Evolutionary conservation across 805 yeast species (phyloP).

Genomic region (Candida namnaoensis): DNA sequence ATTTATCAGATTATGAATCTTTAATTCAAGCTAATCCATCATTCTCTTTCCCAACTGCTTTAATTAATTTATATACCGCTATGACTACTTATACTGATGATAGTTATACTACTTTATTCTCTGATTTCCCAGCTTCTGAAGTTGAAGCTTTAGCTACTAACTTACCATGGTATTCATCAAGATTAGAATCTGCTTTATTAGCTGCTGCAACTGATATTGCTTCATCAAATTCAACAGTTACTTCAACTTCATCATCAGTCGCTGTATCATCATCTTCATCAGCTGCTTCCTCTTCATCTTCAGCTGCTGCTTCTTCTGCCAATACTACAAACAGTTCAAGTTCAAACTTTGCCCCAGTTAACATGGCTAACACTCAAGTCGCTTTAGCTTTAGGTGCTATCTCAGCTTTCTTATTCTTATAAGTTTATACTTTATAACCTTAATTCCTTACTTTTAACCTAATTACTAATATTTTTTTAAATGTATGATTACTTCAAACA

Average conservation of each 20-base stretch:
- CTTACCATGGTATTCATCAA: constrained; percentile 20
- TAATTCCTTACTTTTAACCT: too few relatives aligned
- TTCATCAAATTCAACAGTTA: constrained; percentile 13
- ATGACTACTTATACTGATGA: constrained; percentile 17
- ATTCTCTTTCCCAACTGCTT: constrained; percentile 13
- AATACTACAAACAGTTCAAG: too few relatives aligned
- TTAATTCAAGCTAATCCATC: constrained; percentile 17
- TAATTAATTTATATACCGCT: constrained; percentile 8
- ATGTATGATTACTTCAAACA: too few relatives aligned
- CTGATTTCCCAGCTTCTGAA: constrained; percentile 9
- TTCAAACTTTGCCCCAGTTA: too few relatives aligned
- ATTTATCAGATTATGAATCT: not conserved
- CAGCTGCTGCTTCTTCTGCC: not conserved
- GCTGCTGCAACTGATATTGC: constrained; percentile 21
- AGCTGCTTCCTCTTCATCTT: not conserved
- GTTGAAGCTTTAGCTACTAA: constrained; percentile 8
- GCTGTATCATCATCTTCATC: not conserved
- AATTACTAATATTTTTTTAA: too few relatives aligned
- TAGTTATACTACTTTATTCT: constrained; percentile 15
- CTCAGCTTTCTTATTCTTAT: too few relatives aligned
- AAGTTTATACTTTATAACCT: too few relatives aligned
- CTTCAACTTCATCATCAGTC: constrained; percentile 38
- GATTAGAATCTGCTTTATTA: constrained; percentile 11
- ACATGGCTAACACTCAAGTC: too few relatives aligned
- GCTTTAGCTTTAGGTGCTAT: too few relatives aligned